phyloP scores from a whole-genome alignment of 768 basidiomycete species.

The Pleurotus platypus region DNA sequence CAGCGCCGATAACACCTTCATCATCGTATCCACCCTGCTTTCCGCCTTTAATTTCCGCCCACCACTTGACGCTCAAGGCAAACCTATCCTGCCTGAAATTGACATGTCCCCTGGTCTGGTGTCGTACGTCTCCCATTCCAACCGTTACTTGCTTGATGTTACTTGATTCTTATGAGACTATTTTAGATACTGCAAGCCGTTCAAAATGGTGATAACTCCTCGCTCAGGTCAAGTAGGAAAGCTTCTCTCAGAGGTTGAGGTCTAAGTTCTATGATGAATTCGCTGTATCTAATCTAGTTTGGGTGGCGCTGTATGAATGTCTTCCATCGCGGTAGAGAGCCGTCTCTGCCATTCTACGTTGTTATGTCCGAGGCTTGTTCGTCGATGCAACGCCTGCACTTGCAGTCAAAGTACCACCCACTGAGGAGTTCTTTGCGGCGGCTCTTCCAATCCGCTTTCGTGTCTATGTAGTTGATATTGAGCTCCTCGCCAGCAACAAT shows the following conservation, averaged over 20 bases:
- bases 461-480: slow-evolving; percentile 53
- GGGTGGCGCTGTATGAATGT: neutral
- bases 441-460: slow-evolving; percentile 15
- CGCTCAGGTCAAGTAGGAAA: slow-evolving; percentile 17
- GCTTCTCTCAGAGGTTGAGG: slow-evolving; percentile 10
- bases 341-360: neutral
- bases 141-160: too few relatives aligned
- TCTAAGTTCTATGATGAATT: neutral
- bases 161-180: too few relatives aligned
- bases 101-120: slow-evolving; percentile 7
- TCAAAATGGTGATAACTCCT: slow-evolving; percentile 22
- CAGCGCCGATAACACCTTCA: neutral
- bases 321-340: neutral
- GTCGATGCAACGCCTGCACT: slow-evolving; percentile 39
- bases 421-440: slow-evolving; percentile 32
- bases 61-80: slow-evolving; percentile 7
- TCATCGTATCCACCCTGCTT: slow-evolving; percentile 4
- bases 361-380: slow-evolving; percentile 17
- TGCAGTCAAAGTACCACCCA: slow-evolving; percentile 60
- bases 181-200: slow-evolving; percentile 19
- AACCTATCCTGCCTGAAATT: neutral
- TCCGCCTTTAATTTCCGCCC: slow-evolving; percentile 8
- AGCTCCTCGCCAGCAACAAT: slow-evolving; percentile 50
- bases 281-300: neutral
- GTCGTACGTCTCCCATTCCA: neutral